These are phyloP conservation scores for Calonectria leucothoes DNA, from an alignment of 2,329 filamentous ascomycete genomes.

Conservation along the genomic window DNA sequence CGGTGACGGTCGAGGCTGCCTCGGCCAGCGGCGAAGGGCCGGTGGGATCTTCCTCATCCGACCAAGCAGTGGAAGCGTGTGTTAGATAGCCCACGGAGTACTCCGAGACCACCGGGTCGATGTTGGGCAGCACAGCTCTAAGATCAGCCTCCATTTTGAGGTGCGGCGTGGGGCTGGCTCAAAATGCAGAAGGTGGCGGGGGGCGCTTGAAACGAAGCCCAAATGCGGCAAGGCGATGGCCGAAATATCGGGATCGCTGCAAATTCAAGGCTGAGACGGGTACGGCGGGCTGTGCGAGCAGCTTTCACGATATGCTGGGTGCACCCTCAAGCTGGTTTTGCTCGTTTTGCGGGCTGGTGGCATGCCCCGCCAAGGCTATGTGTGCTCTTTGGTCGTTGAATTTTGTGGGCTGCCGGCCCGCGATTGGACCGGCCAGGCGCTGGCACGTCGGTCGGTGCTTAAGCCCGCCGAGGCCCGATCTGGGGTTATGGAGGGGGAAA, in stretches of 20 bases:
- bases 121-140: conserved; percentile 83
- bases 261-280: background rate
- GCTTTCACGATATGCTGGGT: conserved; percentile 11
- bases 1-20: conserved; percentile 85
- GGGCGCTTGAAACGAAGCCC: background rate
- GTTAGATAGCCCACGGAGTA: conserved; percentile 95
- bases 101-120: conserved; percentile 89
- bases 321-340: conserved; percentile 18
- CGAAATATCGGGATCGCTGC: background rate
- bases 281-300: background rate
- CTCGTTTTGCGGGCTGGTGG: conserved; percentile 29
- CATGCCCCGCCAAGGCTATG: conserved; percentile 36
- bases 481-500: background rate
- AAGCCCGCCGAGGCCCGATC: conserved; percentile 35
- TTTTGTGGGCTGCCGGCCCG: conserved; percentile 39
- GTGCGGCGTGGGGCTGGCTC: conserved; percentile 8
- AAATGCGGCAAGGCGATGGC: background rate
- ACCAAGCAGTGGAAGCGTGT: conserved; percentile 89
- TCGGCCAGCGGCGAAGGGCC: conserved; percentile 83
- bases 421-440: conserved; percentile 22
- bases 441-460: conserved; percentile 12
- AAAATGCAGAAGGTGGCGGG: background rate
- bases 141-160: conserved; percentile 88
- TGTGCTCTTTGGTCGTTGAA: conserved; percentile 36
- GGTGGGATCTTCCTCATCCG: conserved; percentile 76